phyloP scores from a whole-genome alignment of 352 stramenopile genomes.

The Phytophthora cactorum region DNA sequence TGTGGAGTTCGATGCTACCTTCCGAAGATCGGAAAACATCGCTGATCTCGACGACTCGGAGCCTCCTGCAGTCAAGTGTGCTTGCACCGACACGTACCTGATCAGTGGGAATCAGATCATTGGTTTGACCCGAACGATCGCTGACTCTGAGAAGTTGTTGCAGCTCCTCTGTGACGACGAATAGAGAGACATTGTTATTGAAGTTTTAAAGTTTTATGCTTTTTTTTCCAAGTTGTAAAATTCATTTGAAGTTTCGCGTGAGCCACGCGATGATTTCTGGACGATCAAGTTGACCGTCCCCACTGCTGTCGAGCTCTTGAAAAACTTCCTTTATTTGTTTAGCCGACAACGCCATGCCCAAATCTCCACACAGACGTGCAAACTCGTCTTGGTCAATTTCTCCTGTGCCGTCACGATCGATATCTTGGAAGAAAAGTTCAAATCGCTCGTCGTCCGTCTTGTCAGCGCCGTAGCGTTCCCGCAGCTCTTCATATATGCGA shows the following conservation, averaged over 20 bases:
- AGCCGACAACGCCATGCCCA: constrained; percentile 66
- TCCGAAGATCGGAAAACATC: constrained; percentile 49
- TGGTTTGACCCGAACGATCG: constrained; percentile 79
- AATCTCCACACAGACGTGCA: constrained; percentile 64
- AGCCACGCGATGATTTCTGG: constrained; percentile 69
- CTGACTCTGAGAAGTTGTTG: constrained; percentile 80
- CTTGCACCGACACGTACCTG: constrained; percentile 81
- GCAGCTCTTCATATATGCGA: constrained; percentile 62
- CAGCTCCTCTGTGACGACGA: constrained; percentile 62
- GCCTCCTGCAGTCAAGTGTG: constrained; percentile 53
- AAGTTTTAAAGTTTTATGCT: background rate
- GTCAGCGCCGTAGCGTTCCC: constrained; percentile 51
- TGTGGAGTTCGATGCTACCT: constrained; percentile 75
- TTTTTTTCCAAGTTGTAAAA: background rate
- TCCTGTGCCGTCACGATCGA: constrained; percentile 62
- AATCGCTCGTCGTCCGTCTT: constrained; percentile 67
- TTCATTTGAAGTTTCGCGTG: constrained; percentile 46
- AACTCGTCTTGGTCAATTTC: constrained; percentile 75
- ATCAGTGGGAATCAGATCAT: constrained; percentile 79
- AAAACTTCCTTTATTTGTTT: constrained; percentile 68
- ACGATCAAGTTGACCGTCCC: constrained; percentile 65
- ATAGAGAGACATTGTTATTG: constrained; percentile 31
- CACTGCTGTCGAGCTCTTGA: constrained; percentile 63
- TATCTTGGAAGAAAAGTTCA: constrained; percentile 69
- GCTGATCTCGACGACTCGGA: constrained; percentile 34